Evolutionary conservation across 345 rosid genomes (phyloP), one percentile per base, ranked within the genome.

Genomic region (Hypericum androsaemum): DNA sequence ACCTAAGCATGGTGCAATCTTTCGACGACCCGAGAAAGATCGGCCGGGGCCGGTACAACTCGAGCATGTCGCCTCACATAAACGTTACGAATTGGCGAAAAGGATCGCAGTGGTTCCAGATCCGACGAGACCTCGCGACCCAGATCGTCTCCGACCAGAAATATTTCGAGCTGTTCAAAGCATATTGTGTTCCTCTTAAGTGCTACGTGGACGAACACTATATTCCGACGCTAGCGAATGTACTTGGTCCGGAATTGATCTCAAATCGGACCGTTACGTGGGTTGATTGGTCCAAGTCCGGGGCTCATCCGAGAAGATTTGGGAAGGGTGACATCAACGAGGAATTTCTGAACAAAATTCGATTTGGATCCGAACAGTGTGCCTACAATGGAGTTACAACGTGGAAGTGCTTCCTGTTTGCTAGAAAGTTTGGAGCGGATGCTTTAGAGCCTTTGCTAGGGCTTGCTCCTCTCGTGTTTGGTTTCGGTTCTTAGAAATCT

Each of bases 61-160:
- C 71, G 10, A 43, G 56, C 58, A 80, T 82, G 90, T 63, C 35
- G 14, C 90, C 95, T 1, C 39, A 52, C 6, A 70, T 86, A 12
- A 80, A 74, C 60, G 37, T 76, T 39, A 74, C 82, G 5, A 10
- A 81, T 6, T 87, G 94, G 96, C 63, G 89, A 48, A 87, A 87
- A 71, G 89, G 94, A 16, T 77, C 94, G 4, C 96, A 87, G 39
- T 87, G 89, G 96, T 81, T 87, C n/a, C 87, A 81, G 54, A 15
- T 78, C 10, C 67, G 59, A 39, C 84, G 94, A 0, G 71, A 79
- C 37, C 69, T 77, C 0, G 87, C 89, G 47, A 7, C 61, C 0
- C 56, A 47, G 1, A 46, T 87, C 0, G 54, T 87, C 5, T 52
- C 79, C 0, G 96, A 83, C 48, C 47, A 55, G 11, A 57, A 61